These are phyloP conservation scores for Ophiostoma populinum DNA, from an alignment of 2,329 filamentous ascomycete species.

Conservation along the genomic window DNA sequence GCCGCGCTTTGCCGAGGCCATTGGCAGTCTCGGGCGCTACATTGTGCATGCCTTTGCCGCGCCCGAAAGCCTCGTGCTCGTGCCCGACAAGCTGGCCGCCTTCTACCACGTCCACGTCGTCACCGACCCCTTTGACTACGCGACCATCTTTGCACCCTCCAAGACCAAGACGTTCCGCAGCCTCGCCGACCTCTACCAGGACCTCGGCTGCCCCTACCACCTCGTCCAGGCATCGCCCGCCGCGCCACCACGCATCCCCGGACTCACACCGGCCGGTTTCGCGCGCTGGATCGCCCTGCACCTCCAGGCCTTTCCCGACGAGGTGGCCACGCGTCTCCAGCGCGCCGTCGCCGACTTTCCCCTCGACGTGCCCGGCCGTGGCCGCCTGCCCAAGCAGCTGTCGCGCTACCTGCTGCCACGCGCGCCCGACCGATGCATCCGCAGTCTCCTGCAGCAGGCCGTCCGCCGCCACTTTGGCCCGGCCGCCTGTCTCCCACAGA, in stretches of 20 bases:
- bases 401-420: constrained; percentile 55
- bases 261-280: constrained; percentile 51
- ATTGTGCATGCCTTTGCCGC: constrained; percentile 31
- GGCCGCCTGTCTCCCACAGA: not conserved
- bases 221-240: constrained; percentile 38
- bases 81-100: constrained; percentile 55
- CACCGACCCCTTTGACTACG: constrained; percentile 51
- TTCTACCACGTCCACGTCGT: constrained; percentile 55
- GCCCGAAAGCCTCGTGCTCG: constrained; percentile 23
- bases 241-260: constrained; percentile 41
- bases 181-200: constrained; percentile 31
- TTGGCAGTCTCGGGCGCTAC: constrained; percentile 57
- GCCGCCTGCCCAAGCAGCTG: constrained; percentile 64
- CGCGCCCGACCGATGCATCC: constrained; percentile 34
- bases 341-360: constrained; percentile 54
- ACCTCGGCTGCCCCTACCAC: constrained; percentile 42
- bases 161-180: constrained; percentile 1
- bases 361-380: constrained; percentile 37
- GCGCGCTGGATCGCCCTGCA: constrained; percentile 54
- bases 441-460: constrained; percentile 42
- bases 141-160: constrained; percentile 13
- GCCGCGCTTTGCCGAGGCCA: constrained; percentile 47
- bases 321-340: constrained; percentile 53
- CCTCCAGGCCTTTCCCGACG: constrained; percentile 59
- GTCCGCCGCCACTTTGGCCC: constrained; percentile 29